Base-by-base conservation (phyloP, 768 basidiomycete genomes). In the Dictyophora rubrovolvata region DNA sequence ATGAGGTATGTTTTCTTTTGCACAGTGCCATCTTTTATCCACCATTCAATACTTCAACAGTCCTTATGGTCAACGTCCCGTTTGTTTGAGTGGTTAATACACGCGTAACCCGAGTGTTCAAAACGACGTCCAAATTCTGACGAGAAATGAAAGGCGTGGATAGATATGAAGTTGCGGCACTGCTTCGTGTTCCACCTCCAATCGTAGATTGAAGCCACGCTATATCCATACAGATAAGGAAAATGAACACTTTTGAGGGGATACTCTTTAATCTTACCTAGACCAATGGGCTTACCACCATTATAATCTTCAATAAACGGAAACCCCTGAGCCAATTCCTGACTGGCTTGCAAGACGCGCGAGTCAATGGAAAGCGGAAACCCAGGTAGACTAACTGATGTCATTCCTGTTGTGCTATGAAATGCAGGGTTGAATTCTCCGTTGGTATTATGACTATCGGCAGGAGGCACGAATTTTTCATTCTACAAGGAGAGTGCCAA, bases 371-470 rank as follows among this genome's bases (percentile, higher is more conserved):
- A 56, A 34, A 65, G 69, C 2, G 69, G 64, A 48, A 63, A 68
- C 8, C 67, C 70, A 1, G 68, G 67, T 8, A 75, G 66, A 57
- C 70, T 73, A 61, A 73, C 68, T 7, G 65, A 57, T 21, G 69
- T 63, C 14, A 65, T 64, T 3, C 77, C 76, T 4, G 61, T 63
- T 22, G 63, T 66, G 36, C 73, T 71, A 63, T 77, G 77, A 17
- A 71, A 59, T 7, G 69, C 63, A 1, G 77, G 75, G 37, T 70
- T 63, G 51, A 68, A 73, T 66, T 77, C 65, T 9, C 70, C 72
- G 11, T 70, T 64, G 12, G 70, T 72, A 63, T 75, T 63, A 58
- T 74, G 73, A 28, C 67, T 63, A 60, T 77, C 74, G n/a, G 69
- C 69, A 0, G 76, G 74, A 14, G 69, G 61, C 1, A 70, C 68